Evolutionary conservation across 192 early-diverging fungal genomes (phyloP).

Genomic region (Backusella psychrophila): DNA sequence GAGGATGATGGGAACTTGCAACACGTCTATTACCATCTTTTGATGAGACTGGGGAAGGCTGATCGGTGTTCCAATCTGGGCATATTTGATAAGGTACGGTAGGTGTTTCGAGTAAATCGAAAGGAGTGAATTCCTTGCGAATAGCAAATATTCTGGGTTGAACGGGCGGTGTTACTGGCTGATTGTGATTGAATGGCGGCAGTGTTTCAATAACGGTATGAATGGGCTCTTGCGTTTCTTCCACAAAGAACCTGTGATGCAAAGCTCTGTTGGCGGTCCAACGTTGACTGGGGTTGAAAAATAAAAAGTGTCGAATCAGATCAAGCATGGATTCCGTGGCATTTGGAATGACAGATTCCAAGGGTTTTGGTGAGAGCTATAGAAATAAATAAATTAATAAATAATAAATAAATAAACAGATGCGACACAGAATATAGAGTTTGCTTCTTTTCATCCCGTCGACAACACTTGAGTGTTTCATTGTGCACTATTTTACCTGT

Average conservation of each 20-base stretch:
- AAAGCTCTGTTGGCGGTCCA: conserved; percentile 74
- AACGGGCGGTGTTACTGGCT: not conserved
- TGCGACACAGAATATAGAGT: too few species aligned
- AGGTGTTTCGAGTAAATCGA: conserved; percentile 4
- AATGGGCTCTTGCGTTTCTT: conserved; percentile 11
- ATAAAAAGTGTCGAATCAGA: conserved; percentile 70
- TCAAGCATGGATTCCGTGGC: conserved; percentile 55
- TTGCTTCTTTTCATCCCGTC: not conserved
- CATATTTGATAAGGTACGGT: conserved; percentile 2
- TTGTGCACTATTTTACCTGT: conserved; percentile 22
- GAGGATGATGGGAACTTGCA: not conserved
- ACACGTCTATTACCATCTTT: not conserved
- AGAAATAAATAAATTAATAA: not conserved
- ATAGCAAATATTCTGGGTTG: conserved; percentile 1
- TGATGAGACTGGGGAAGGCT: not conserved
- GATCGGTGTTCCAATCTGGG: conserved; percentile 7
- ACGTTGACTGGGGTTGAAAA: conserved; percentile 75
- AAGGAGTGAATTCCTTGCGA: not conserved
- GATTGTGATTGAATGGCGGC: not conserved
- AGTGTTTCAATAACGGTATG: not conserved
- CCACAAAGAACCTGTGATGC: conserved; percentile 18
- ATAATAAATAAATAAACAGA: not conserved
- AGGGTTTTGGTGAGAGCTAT: conserved; percentile 40
- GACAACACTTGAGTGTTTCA: too few species aligned
- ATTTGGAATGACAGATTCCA: conserved; percentile 59